These are phyloP conservation scores for Cyclotella atomus DNA, from an alignment of 108 stramenopile species.

Conservation along the genomic window DNA sequence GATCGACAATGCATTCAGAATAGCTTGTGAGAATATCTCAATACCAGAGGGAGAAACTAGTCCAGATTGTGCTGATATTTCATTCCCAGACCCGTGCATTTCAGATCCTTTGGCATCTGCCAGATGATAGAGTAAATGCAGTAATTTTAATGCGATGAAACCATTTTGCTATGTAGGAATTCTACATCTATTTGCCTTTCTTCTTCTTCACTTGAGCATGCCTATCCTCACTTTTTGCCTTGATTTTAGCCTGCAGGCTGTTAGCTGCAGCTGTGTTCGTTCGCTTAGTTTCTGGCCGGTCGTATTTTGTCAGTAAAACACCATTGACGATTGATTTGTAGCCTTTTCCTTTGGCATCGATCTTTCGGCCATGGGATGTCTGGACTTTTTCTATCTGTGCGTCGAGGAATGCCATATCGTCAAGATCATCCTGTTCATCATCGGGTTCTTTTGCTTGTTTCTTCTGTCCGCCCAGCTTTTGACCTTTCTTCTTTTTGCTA, in stretches of 20 bases:
- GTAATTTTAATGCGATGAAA: background rate
- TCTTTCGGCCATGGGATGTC: conserved; percentile 78
- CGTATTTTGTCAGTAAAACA: conserved; percentile 66
- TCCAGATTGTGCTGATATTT: conserved; percentile 65
- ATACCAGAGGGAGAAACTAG: conserved; percentile 25
- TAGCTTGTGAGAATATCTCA: conserved; percentile 56
- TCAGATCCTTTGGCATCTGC: conserved; percentile 57
- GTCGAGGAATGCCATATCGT: conserved; percentile 90
- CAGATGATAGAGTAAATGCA: conserved; percentile 19
- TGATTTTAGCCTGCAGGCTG: conserved; percentile 64
- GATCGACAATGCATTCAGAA: conserved; percentile 60
- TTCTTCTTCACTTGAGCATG: conserved; percentile 61
- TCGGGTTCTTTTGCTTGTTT: conserved; percentile 21
- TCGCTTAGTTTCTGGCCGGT: conserved; percentile 39
- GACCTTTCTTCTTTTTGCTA: conserved; percentile 47
- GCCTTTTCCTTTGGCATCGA: conserved; percentile 60
- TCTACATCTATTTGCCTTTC: conserved; percentile 2
- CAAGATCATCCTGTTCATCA: conserved; percentile 57
- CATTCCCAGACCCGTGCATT: conserved; percentile 78
- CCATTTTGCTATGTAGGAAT: background rate
- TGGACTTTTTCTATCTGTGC: conserved; percentile 80
- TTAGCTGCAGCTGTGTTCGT: conserved; percentile 56
- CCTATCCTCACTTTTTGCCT: conserved; percentile 64
- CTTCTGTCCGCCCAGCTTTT: conserved; percentile 53
- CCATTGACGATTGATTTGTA: conserved; percentile 83